A percentile compares a stretch with the other conserved stretches of the same genome.
phyloP scores from a whole-genome alignment of 495 filamentous ascomycete species.

The Mytilinidion resinicola region DNA sequence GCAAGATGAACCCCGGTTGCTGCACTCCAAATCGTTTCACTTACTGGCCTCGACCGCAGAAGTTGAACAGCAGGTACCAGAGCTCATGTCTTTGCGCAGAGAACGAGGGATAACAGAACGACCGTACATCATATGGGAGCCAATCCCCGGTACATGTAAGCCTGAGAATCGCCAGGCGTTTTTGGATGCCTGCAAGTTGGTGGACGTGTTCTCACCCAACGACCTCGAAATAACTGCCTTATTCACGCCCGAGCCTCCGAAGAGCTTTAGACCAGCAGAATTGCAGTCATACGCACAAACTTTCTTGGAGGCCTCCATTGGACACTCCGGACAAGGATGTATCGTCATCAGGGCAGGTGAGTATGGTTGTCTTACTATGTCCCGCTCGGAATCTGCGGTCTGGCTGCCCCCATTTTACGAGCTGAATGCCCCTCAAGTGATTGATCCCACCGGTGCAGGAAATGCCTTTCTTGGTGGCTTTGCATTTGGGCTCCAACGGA shows the following conservation, averaged over 20 bases:
- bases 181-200: constrained; percentile 6
- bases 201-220: constrained; percentile 22
- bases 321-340: background rate
- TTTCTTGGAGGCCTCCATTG: constrained; percentile 3
- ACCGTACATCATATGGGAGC: constrained; percentile 15
- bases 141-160: constrained; percentile 10
- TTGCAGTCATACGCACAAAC: constrained; percentile 2
- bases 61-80: background rate
- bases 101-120: constrained; percentile 6
- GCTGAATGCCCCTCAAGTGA: background rate
- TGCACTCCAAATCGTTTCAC: constrained; percentile 10
- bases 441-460: constrained; percentile 9
- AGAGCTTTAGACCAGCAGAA: background rate
- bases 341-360: constrained; percentile 11
- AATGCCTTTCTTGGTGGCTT: constrained; percentile 5
- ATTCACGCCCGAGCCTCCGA: background rate
- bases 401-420: constrained; percentile 12
- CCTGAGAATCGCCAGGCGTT: constrained; percentile 5
- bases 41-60: constrained; percentile 11
- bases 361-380: constrained; percentile 1
- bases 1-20: background rate
- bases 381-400: background rate
- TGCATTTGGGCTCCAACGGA: background rate
- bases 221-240: constrained; percentile 8
- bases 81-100: constrained; percentile 7